Percentiles rank a stretch among this genome's conserved stretches.
Evolutionary conservation across 768 basidiomycete species (phyloP).

Genomic region (Clavulina sp.): DNA sequence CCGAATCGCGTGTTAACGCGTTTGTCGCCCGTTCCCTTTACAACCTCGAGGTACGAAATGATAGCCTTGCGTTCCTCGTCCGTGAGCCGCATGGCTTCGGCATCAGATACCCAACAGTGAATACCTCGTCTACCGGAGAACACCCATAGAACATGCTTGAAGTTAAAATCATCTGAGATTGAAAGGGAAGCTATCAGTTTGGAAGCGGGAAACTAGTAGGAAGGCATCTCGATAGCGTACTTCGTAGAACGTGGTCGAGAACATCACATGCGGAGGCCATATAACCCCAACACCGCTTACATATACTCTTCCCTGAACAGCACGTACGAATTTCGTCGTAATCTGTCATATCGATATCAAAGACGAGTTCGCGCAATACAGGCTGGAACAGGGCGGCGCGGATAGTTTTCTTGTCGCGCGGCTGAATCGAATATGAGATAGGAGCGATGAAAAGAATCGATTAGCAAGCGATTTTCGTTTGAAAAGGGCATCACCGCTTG

Average conservation of each 20-base stretch:
- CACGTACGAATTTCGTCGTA: constrained; percentile 93
- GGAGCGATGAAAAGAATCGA: too few relatives aligned
- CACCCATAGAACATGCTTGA: constrained; percentile 82
- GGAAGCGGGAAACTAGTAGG: background rate
- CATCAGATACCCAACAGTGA: constrained; percentile 92
- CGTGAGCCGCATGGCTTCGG: constrained; percentile 70
- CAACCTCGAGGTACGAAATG: constrained; percentile 72
- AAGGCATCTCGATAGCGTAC: constrained; percentile 14
- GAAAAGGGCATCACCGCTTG: background rate
- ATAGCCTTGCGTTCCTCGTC: constrained; percentile 81
- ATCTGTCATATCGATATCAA: constrained; percentile 99
- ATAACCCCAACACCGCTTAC: constrained; percentile 85
- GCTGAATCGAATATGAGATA: constrained; percentile 37
- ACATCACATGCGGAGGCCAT: constrained; percentile 85
- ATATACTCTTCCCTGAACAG: constrained; percentile 81
- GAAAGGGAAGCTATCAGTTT: background rate
- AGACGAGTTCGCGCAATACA: constrained; percentile 76
- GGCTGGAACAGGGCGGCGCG: constrained; percentile 54
- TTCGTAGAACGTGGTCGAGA: constrained; percentile 56
- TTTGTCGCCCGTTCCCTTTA: constrained; percentile 64
- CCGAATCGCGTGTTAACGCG: constrained; percentile 53
- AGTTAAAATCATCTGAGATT: constrained; percentile 64
- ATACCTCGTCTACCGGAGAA: constrained; percentile 98
- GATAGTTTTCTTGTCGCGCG: constrained; percentile 74
- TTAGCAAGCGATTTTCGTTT: background rate